Base-by-base conservation (phyloP, 352 stramenopile genomes). In the Phytophthora cryptogea region DNA sequence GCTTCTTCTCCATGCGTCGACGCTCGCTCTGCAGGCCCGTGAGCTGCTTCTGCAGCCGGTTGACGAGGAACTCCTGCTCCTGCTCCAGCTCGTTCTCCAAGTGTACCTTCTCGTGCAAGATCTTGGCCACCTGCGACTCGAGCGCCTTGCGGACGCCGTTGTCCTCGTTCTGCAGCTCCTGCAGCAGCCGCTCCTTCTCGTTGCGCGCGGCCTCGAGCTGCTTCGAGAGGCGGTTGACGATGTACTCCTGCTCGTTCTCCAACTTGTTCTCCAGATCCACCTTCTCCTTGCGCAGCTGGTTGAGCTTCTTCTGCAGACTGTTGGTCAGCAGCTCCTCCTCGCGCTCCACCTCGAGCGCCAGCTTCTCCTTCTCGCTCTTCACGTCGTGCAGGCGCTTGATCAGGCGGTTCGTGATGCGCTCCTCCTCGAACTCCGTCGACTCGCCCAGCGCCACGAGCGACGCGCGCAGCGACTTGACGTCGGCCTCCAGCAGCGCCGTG, bases 181-280 rank as follows among this genome's bases (percentile, higher is more conserved):
- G 53, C 17, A 93, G 49, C 53, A 93, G 55, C 3, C 82, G 70
- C 54, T 91, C 84, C 47, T 91, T 91, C 49, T 93, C 82, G 23
- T 49, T 53, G 44, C 80, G 81, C 8, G 84, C 82, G 2, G 79
- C 72, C 44, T 93, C 84, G 1, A 95, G 73, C 59, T 95, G 83
- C 62, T 93, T 93, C 61, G 84, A 76, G 39, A 97, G 80, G 47
- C 94, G 94, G 76, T 97, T 97, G 16, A 97, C 88, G 37, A 97
- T 93, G 70, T 95, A 96, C 54, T 97, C 89, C 70, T 97, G 88
- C 59, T 97, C 89, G 56, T 88, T 76, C 72, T 97, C 89, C 8
- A 97, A 79, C 60, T 95, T 92, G 72, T 97, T 97, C 69, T 97
- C 89, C 7, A 96, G 61, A 54, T 97, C 89, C 48, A 97, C 79